Evolutionary conservation across 2,329 filamentous ascomycete genomes (phyloP).

Genomic region (Ilyonectria destructans): DNA sequence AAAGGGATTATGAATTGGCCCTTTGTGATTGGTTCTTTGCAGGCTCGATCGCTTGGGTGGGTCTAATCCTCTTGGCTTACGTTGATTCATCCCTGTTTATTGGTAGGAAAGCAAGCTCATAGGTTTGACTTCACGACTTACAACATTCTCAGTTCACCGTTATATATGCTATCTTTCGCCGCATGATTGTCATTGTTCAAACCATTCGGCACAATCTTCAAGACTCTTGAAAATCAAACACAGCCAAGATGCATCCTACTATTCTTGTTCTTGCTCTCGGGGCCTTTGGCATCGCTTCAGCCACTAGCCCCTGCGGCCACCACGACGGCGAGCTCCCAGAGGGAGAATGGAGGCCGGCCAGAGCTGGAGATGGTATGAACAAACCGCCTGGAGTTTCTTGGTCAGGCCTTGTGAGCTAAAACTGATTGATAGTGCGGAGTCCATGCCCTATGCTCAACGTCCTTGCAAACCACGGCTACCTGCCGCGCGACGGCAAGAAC

Average conservation of each 20-base stretch:
- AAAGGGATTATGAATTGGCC: no score
- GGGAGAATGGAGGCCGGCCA: conserved; percentile 2
- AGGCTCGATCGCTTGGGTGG: neutral
- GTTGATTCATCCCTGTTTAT: neutral
- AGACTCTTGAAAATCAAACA: neutral
- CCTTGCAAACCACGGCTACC: conserved; percentile 21
- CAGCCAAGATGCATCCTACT: conserved; percentile 11
- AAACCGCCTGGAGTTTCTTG: neutral
- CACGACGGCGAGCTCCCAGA: neutral
- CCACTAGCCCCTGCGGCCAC: neutral
- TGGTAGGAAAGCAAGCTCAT: conserved; percentile 5
- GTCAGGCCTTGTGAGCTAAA: neutral
- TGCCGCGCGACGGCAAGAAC: conserved; percentile 21
- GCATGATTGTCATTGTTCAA: neutral
- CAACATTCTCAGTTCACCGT: conserved; percentile 1
- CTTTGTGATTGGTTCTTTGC: neutral
- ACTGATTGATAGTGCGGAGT: conserved; percentile 11
- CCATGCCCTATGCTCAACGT: conserved; percentile 25
- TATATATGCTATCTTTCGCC: neutral
- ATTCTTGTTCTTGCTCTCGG: conserved; percentile 3
- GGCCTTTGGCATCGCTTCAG: neutral
- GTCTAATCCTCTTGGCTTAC: neutral
- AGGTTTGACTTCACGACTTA: neutral
- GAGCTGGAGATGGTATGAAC: neutral
- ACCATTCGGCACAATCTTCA: neutral